These are phyloP conservation scores for Stellera chamaejasme DNA, from an alignment of 345 rosid species.

Conservation along the genomic window DNA sequence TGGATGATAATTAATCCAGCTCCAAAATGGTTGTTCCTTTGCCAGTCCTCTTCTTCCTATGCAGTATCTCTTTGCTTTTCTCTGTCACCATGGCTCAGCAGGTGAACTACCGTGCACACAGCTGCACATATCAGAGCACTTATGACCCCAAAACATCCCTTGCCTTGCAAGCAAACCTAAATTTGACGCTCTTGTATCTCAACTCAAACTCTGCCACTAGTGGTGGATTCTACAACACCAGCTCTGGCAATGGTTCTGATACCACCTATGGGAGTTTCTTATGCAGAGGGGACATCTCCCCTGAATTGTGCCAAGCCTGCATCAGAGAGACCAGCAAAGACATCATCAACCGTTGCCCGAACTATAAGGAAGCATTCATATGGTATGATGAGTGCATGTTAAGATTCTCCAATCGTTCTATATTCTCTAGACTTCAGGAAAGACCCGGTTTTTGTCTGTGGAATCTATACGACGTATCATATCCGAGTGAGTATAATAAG, in stretches of 20 bases:
- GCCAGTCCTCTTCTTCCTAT: no score
- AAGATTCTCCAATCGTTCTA: conserved; percentile 23
- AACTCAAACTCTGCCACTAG: conserved; percentile 17
- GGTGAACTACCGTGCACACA: no score
- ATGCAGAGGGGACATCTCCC: conserved; percentile 29
- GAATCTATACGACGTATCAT: conserved; percentile 16
- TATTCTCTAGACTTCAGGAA: conserved; percentile 16
- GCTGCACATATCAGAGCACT: no score
- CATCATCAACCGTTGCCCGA: conserved; percentile 19
- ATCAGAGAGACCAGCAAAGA: conserved; percentile 17
- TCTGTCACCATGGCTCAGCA: no score
- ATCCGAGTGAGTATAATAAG: not conserved
- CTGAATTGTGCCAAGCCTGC: conserved; percentile 23
- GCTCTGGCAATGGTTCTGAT: conserved; percentile 19
- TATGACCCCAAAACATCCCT: no score
- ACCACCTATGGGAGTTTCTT: conserved; percentile 28
- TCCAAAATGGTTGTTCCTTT: no score
- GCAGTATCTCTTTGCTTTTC: no score
- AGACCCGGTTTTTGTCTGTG: not conserved
- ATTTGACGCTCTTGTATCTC: conserved; percentile 25
- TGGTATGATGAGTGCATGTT: conserved; percentile 37
- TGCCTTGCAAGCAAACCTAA: conserved; percentile 25
- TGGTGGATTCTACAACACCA: conserved; percentile 31
- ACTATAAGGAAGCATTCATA: conserved; percentile 18
- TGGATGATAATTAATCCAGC: no score